Conservation (phyloP, 2,329 filamentous ascomycete genomes). For the Exophiala sp. region DNA sequence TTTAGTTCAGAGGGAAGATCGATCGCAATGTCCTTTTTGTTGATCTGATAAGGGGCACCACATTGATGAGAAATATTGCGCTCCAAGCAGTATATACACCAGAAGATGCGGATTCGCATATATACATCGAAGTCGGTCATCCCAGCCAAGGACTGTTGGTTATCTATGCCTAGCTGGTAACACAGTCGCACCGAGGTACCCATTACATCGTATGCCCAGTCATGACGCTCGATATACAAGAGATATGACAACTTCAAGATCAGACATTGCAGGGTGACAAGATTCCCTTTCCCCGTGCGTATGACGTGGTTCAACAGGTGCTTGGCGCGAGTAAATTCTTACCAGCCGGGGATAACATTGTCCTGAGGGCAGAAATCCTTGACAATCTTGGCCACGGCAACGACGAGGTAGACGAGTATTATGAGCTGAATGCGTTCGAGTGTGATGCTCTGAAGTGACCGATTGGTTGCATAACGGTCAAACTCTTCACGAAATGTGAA, state of each 20-base stretch:
- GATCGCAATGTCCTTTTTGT: neutral
- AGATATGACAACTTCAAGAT: neutral
- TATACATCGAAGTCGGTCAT: neutral
- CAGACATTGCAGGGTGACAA: neutral
- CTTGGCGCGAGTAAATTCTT: neutral
- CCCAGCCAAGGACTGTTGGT: conserved; percentile 31
- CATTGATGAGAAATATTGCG: neutral
- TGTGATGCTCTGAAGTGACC: too few relatives aligned
- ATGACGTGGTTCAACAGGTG: neutral
- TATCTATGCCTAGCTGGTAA: conserved; percentile 40
- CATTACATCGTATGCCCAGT: neutral
- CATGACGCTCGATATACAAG: neutral
- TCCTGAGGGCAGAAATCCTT: neutral
- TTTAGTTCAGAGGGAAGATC: neutral
- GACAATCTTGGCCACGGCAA: neutral
- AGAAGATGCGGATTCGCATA: neutral
- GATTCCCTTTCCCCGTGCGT: neutral
- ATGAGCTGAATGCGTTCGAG: too few relatives aligned
- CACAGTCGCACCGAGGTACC: neutral
- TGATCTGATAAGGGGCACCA: neutral
- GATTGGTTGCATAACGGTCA: too few relatives aligned
- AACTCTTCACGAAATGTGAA: too few relatives aligned
- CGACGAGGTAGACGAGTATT: neutral
- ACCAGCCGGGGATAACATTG: neutral
- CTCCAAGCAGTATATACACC: neutral